phyloP scores from a whole-genome alignment of 208 protist species.

The Sergeia podlipaevii region DNA sequence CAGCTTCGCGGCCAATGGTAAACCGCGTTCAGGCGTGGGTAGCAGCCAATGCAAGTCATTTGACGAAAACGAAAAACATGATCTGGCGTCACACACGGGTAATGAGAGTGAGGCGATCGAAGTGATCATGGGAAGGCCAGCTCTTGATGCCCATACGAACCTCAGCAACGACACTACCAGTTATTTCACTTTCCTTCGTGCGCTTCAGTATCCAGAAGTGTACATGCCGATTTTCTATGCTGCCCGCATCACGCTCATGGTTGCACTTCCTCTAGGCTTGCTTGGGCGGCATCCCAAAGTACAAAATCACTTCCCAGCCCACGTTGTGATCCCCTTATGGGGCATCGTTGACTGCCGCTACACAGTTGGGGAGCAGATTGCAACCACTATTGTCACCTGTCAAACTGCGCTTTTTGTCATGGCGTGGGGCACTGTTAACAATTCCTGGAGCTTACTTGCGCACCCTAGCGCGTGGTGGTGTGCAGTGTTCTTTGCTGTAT shows the following conservation, averaged over 20 bases:
- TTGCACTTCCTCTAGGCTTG: conserved; percentile 32
- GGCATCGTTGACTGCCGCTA: conserved; percentile 39
- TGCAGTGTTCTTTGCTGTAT: conserved; percentile 13
- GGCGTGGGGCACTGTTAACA: conserved; percentile 30
- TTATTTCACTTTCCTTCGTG: too few species aligned
- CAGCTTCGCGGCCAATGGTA: too few species aligned
- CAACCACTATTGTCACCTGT: conserved; percentile 9
- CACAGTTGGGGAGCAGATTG: conserved; percentile 47
- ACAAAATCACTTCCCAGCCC: conserved; percentile 27
- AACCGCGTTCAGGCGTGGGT: too few species aligned
- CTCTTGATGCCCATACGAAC: too few species aligned
- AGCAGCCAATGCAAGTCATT: too few species aligned
- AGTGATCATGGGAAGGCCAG: too few species aligned
- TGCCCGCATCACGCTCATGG: conserved; percentile 44
- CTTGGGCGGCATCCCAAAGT: conserved; percentile 22
- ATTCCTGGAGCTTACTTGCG: conserved; percentile 4
- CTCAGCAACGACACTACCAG: too few species aligned
- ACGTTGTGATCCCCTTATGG: conserved; percentile 29
- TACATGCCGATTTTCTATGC: conserved; percentile 46
- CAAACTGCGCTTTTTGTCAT: conserved; percentile 24
- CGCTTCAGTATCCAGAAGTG: conserved; percentile 32
- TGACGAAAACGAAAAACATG: too few species aligned
- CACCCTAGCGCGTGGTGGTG: conserved; percentile 33
- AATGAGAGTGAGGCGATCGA: too few species aligned
- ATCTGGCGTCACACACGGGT: too few species aligned